These are phyloP conservation scores for Populus hybrid DNA, from an alignment of 441 rosid genomes.

Conservation along the genomic window DNA sequence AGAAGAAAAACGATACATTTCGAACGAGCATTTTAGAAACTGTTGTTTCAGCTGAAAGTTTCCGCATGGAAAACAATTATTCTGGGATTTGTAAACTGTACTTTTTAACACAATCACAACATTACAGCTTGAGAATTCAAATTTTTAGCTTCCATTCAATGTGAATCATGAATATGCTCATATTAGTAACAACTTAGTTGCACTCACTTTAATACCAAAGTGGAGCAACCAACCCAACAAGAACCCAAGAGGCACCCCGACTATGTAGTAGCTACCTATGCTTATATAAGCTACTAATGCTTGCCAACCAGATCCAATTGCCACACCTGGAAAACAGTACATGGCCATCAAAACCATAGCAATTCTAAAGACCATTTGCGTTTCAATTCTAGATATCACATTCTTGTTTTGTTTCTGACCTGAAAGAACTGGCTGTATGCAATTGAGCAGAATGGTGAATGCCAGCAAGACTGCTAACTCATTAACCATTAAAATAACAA, in stretches of 20 bases:
- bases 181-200: not conserved
- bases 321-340: conserved; percentile 35
- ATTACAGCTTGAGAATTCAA: no score
- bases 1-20: no score
- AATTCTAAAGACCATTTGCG: not conserved
- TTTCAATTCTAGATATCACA: not conserved
- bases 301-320: conserved; percentile 57
- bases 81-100: not conserved
- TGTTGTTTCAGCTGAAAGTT: no score
- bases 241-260: conserved; percentile 44
- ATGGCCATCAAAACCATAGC: not conserved
- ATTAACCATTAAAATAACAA: conserved; percentile 40
- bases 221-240: conserved; percentile 41
- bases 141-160: no score
- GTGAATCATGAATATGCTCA: not conserved
- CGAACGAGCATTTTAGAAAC: no score
- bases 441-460: conserved; percentile 41
- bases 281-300: conserved; percentile 40
- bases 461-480: conserved; percentile 35
- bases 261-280: conserved; percentile 46
- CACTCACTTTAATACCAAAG: conserved; percentile 36
- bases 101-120: not conserved
- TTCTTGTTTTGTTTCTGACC: conserved; percentile 23
- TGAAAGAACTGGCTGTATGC: conserved; percentile 55
- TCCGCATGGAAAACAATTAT: no score